These are phyloP conservation scores for Guadua angustifolia DNA, from an alignment of 176 grass and related monocot species.

Conservation along the genomic window DNA sequence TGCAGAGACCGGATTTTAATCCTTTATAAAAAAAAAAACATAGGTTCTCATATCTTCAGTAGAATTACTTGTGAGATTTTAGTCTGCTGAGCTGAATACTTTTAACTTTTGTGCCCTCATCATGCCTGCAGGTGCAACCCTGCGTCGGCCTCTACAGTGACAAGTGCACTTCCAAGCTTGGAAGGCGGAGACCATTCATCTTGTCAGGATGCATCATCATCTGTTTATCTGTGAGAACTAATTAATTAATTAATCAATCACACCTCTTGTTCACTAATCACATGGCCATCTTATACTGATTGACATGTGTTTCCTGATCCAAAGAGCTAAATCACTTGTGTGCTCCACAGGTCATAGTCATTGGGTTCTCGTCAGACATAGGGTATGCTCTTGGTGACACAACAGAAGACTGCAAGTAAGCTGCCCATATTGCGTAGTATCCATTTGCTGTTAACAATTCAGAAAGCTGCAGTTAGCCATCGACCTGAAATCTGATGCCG, in stretches of 20 bases:
- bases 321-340: not conserved
- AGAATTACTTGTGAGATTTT: not conserved
- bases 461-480: not conserved
- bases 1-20: too few relatives aligned
- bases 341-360: conserved; percentile 54
- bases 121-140: conserved; percentile 56
- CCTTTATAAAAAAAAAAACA: too few relatives aligned
- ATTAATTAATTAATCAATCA: not conserved
- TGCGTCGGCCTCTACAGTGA: conserved; percentile 74
- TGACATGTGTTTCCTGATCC: not conserved
- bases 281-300: not conserved
- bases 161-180: conserved; percentile 62
- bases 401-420: conserved; percentile 55
- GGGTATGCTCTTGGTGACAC: conserved; percentile 74
- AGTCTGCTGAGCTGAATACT: not conserved
- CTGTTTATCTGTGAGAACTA: conserved; percentile 55
- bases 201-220: conserved; percentile 67
- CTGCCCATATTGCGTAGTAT: too few relatives aligned
- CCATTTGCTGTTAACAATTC: too few relatives aligned
- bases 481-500: not conserved
- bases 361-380: conserved; percentile 90
- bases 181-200: conserved; percentile 73
- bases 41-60: not conserved
- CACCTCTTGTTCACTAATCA: not conserved
- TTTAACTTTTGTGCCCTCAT: not conserved